These are phyloP conservation scores for Drechslerella dactyloides DNA, from an alignment of 2,329 filamentous ascomycete species.

Conservation along the genomic window DNA sequence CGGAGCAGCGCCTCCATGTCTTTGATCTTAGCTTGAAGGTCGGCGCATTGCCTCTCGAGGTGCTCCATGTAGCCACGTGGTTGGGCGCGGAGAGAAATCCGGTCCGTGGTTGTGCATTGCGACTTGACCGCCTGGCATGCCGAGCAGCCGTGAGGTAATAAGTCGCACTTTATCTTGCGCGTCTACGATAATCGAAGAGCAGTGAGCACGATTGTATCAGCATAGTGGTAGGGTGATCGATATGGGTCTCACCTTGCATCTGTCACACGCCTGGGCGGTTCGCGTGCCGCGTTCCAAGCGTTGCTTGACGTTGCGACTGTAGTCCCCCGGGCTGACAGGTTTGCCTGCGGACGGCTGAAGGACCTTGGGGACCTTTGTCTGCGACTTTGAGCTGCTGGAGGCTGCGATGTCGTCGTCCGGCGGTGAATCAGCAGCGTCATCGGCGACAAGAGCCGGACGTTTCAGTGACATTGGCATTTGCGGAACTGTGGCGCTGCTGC, in stretches of 20 bases:
- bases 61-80: slow-evolving; percentile 78
- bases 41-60: slow-evolving; percentile 67
- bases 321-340: slow-evolving; percentile 56
- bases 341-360: slow-evolving; percentile 7
- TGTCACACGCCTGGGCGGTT: slow-evolving; percentile 85
- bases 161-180: slow-evolving; percentile 87
- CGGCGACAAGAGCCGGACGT: slow-evolving; percentile 45
- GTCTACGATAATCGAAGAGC: slow-evolving; percentile 62
- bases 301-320: slow-evolving; percentile 63
- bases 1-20: slow-evolving; percentile 72
- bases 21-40: slow-evolving; percentile 70
- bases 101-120: slow-evolving; percentile 83
- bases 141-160: slow-evolving; percentile 78
- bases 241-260: slow-evolving; percentile 72
- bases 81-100: slow-evolving; percentile 81
- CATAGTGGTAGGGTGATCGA: background rate
- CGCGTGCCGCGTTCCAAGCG: slow-evolving; percentile 64
- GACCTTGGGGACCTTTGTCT: slow-evolving; percentile 5
- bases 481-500: background rate
- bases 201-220: background rate
- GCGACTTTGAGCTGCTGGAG: slow-evolving; percentile 12
- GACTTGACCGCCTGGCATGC: slow-evolving; percentile 78
- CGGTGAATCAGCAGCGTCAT: slow-evolving; percentile 14
- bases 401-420: slow-evolving; percentile 18
- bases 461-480: slow-evolving; percentile 34